Evolutionary conservation across 495 filamentous ascomycete species (phyloP), one percentile per base, ranked within the genome.

Genomic region (Tuber umbilicatum): DNA sequence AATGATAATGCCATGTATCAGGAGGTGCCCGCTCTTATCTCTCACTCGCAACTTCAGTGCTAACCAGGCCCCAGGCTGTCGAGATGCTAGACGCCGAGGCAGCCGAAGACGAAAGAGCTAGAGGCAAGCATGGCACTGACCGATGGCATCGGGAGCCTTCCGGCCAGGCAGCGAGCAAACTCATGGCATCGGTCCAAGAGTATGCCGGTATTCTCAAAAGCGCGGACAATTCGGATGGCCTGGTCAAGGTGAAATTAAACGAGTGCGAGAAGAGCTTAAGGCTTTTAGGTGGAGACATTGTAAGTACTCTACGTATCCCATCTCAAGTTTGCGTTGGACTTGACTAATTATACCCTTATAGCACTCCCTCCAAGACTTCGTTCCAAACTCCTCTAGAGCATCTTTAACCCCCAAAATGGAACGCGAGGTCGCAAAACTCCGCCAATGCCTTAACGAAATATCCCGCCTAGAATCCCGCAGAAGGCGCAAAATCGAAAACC

Each of bases 171-270:
- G 92, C 90, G 0, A 85, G 87, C 6, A 93, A 94, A 79, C 84
- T 97, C 12, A 94, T 92, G 85, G 86, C 85, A 16, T 90, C 93
- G 67, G 89, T 90, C 7, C 85, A 82, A 9, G 94, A 97, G 76
- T 94, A 97, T 71, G 90, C 91, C 27, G 93, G 93, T 12, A 97
- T 97, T 84, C 90, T 98, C 76, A 90, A 90, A 55, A 93, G 90
- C 64, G 95, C 95, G 7, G 90, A 87, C 38, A 92, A 88, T 74
- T 95, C 91, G 79, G 95, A 99, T 79, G 88, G 87, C 6, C 85
- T 96, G 1, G 93, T 98, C 2, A 87, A 90, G 71, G 87, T 88
- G 14, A 97, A 97, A 82, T 86, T 97, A 23, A 87, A 87, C 45
- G 90, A 92, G 70, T 91, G 91, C 50, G 91, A 95, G 82, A 86